Conservation (phyloP, 768 basidiomycete species). For the Auriscalpium microsporum region DNA sequence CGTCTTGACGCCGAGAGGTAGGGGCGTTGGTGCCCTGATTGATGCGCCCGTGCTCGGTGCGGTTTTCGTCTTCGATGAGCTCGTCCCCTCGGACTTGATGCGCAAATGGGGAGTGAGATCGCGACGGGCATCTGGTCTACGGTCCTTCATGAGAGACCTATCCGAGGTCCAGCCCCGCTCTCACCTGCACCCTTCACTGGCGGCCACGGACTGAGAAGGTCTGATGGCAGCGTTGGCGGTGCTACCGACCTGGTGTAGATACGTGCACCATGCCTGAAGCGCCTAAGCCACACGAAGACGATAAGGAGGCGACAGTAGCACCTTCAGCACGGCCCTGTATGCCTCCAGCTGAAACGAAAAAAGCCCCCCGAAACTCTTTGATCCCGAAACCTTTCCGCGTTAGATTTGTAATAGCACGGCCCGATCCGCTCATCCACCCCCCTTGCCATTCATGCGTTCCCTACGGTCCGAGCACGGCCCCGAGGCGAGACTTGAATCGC, state of each 20-base stretch:
- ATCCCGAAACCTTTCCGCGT: slow-evolving; percentile 71
- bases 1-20: slow-evolving; percentile 60
- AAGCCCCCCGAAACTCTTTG: slow-evolving; percentile 98
- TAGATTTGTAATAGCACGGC: slow-evolving; percentile 95
- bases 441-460: slow-evolving; percentile 33
- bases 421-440: slow-evolving; percentile 71
- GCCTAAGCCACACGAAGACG: slow-evolving; percentile 1
- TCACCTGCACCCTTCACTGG: slow-evolving; percentile 92
- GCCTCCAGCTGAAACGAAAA: slow-evolving; percentile 82
- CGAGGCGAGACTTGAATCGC: slow-evolving; percentile 54
- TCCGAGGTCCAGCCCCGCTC: slow-evolving; percentile 74
- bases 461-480: slow-evolving; percentile 38
- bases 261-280: slow-evolving; percentile 90
- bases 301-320: slow-evolving; percentile 25
- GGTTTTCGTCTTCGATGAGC: slow-evolving; percentile 72
- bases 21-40: slow-evolving; percentile 77
- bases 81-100: slow-evolving; percentile 93
- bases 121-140: slow-evolving; percentile 81
- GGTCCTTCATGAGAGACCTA: slow-evolving; percentile 95
- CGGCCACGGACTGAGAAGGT: slow-evolving; percentile 82
- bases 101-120: slow-evolving; percentile 93
- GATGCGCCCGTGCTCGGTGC: slow-evolving; percentile 50
- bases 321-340: slow-evolving; percentile 83
- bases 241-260: slow-evolving; percentile 76
- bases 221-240: slow-evolving; percentile 79